A percentile compares a stretch with the other conserved stretches of the same genome.
phyloP scores from a whole-genome alignment of 306 rosid species.

The Delonix regia region DNA sequence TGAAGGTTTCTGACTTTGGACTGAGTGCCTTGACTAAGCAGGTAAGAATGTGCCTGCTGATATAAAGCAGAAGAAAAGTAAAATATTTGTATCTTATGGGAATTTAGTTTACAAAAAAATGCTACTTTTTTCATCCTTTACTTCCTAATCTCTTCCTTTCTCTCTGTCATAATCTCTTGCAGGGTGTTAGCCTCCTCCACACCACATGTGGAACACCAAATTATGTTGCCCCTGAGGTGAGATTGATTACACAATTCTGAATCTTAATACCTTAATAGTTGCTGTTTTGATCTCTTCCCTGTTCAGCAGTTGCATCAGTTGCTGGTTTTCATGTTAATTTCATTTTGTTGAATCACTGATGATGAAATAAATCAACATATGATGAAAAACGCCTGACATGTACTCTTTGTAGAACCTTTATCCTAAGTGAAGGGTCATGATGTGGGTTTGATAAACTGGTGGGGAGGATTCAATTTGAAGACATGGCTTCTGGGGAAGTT shows the following conservation, averaged over 20 bases:
- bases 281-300: slow-evolving; percentile 21
- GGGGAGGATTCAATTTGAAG: neutral
- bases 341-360: neutral
- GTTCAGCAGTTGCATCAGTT: slow-evolving; percentile 17
- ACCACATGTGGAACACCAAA: slow-evolving; percentile 99
- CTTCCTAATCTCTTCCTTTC: neutral
- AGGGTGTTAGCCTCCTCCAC: slow-evolving; percentile 83
- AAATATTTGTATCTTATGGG: slow-evolving; percentile 15
- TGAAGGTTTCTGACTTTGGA: slow-evolving; percentile 97
- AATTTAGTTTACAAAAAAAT: slow-evolving; percentile 1
- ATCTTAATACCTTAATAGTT: neutral
- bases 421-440: neutral
- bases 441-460: neutral
- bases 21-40: slow-evolving; percentile 80
- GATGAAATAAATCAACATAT: slow-evolving; percentile 26
- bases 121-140: neutral
- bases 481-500: neutral
- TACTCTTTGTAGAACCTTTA: neutral
- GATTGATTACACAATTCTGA: slow-evolving; percentile 17
- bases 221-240: slow-evolving; percentile 97
- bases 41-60: slow-evolving; percentile 43
- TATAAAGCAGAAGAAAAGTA: slow-evolving; percentile 19
- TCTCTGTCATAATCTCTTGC: slow-evolving; percentile 23
- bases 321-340: neutral
- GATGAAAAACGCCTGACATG: neutral